These are phyloP conservation scores for Prunus campanulata DNA, from an alignment of 306 rosid species.

Conservation along the genomic window DNA sequence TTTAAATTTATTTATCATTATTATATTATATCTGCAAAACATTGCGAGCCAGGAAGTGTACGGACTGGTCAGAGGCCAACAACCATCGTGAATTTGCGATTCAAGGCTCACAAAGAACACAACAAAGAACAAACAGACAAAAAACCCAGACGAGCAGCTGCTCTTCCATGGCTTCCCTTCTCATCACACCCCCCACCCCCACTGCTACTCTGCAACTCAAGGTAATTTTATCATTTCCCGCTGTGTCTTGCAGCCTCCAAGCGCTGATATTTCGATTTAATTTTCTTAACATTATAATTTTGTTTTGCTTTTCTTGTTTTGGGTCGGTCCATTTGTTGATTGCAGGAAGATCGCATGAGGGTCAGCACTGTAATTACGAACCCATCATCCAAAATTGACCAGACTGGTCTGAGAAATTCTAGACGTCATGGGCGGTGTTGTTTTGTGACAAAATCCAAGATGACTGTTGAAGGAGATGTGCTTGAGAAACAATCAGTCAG, in stretches of 20 bases:
- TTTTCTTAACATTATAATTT: background rate
- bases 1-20: background rate
- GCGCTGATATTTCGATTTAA: background rate
- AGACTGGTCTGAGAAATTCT: slow-evolving; percentile 30
- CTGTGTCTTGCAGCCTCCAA: too few relatives aligned
- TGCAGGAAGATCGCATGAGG: slow-evolving; percentile 46
- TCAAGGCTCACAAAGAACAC: background rate
- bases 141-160: slow-evolving; percentile 21
- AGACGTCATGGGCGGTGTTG: slow-evolving; percentile 27
- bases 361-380: slow-evolving; percentile 13
- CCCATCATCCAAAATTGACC: slow-evolving; percentile 29
- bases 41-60: slow-evolving; percentile 26
- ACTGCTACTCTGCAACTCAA: slow-evolving; percentile 42
- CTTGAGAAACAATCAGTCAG: slow-evolving; percentile 38
- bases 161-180: slow-evolving; percentile 66
- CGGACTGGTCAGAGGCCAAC: background rate
- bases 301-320: background rate
- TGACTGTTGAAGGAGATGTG: slow-evolving; percentile 52
- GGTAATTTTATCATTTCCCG: slow-evolving; percentile 34
- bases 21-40: background rate
- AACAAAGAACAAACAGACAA: background rate
- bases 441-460: slow-evolving; percentile 42
- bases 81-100: background rate
- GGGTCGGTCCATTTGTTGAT: background rate
- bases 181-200: slow-evolving; percentile 39